Conservation (phyloP, 768 basidiomycete species). For the Pisolithus tinctorius region DNA sequence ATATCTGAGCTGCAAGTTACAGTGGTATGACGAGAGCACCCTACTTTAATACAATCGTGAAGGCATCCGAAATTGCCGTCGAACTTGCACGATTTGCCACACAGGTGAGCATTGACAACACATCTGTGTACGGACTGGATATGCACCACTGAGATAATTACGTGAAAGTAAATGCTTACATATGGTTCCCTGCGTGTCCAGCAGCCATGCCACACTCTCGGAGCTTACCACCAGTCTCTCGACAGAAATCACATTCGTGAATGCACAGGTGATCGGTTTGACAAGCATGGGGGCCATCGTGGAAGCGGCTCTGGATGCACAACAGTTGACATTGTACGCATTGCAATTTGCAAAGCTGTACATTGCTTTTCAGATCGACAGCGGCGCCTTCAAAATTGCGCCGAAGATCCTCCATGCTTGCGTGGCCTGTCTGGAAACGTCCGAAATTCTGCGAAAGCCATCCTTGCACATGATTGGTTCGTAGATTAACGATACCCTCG, state of each 20-base stretch:
- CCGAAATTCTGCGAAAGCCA: conserved; percentile 42
- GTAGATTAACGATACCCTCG: conserved; percentile 28
- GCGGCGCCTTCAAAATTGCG: conserved; percentile 32
- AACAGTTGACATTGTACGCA: conserved; percentile 40
- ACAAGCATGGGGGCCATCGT: conserved; percentile 41
- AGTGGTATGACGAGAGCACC: neutral
- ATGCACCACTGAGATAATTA: neutral
- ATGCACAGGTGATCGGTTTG: conserved; percentile 37
- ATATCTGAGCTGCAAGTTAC: neutral
- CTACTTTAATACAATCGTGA: conserved; percentile 41
- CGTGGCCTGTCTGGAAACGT: conserved; percentile 36
- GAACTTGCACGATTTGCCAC: conserved; percentile 31
- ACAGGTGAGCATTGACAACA: conserved; percentile 32
- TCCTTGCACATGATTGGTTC: conserved; percentile 36
- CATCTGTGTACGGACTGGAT: conserved; percentile 31
- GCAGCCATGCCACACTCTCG: conserved; percentile 38
- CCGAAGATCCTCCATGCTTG: conserved; percentile 35
- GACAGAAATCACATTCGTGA: conserved; percentile 33
- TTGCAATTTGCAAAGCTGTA: conserved; percentile 40
- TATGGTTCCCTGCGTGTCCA: conserved; percentile 43
- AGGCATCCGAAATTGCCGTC: conserved; percentile 41
- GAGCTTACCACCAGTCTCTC: conserved; percentile 23
- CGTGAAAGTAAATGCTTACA: conserved; percentile 27
- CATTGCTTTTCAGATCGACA: conserved; percentile 37
- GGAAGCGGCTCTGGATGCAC: conserved; percentile 39